Evolutionary conservation across 768 basidiomycete genomes (phyloP).

Genomic region (Erythrobasidium yunnanense): DNA sequence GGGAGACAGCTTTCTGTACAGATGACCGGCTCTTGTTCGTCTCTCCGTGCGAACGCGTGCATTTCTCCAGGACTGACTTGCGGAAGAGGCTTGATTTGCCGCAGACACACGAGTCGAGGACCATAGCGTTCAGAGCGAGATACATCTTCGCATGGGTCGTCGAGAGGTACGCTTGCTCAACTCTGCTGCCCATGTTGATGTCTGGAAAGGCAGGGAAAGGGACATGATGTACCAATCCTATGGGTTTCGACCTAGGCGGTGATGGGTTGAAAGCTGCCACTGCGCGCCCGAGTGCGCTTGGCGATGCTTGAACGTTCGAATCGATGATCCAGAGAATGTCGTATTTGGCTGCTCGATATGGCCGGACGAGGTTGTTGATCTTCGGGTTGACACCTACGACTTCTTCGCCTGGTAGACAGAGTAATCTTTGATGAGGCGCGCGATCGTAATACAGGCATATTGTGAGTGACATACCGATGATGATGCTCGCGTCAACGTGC

Average conservation of each 20-base stretch:
- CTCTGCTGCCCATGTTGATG: constrained; percentile 58
- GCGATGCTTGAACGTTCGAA: constrained; percentile 73
- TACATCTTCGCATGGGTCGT: constrained; percentile 99
- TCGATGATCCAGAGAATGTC: constrained; percentile 96
- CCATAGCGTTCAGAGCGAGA: constrained; percentile 79
- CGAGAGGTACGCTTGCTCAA: constrained; percentile 91
- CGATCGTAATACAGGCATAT: not conserved
- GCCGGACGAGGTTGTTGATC: constrained; percentile 84
- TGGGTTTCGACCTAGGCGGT: constrained; percentile 42
- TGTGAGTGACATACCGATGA: constrained; percentile 53
- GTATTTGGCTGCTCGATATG: constrained; percentile 66
- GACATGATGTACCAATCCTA: constrained; percentile 88
- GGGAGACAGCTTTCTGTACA: constrained; percentile 1
- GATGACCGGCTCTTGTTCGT: not conserved
- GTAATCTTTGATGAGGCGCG: too few species aligned
- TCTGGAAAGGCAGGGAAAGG: constrained; percentile 72
- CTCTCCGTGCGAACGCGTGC: constrained; percentile 50
- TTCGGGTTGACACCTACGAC: constrained; percentile 88
- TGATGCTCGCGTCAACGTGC: constrained; percentile 56
- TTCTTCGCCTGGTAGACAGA: constrained; percentile 51
- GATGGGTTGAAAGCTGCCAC: constrained; percentile 55
- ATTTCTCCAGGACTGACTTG: constrained; percentile 68
- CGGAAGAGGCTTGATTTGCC: constrained; percentile 94
- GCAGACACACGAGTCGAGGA: constrained; percentile 86
- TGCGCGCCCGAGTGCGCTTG: constrained; percentile 69